These are phyloP conservation scores for Neonectria magnoliae DNA, from an alignment of 2,329 filamentous ascomycete species.

Conservation along the genomic window DNA sequence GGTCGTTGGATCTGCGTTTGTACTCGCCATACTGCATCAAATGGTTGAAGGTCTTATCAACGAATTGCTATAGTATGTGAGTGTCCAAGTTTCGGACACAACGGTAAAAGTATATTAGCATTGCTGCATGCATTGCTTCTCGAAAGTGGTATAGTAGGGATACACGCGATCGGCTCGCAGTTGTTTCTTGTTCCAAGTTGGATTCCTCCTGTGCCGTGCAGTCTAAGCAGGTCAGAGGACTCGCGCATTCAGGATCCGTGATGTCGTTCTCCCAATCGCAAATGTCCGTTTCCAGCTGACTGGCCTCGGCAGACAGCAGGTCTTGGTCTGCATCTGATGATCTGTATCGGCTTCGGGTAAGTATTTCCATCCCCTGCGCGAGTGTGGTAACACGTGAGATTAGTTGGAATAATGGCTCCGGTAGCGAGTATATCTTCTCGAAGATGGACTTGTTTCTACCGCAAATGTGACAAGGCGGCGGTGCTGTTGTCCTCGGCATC, in stretches of 20 bases:
- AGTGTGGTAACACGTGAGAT: slow-evolving; percentile 18
- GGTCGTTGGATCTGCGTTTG: slow-evolving; percentile 15
- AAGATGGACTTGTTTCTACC: slow-evolving; percentile 12
- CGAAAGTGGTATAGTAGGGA: slow-evolving; percentile 12
- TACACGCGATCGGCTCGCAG: background rate
- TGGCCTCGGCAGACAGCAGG: slow-evolving; percentile 1
- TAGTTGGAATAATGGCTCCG: slow-evolving; percentile 8
- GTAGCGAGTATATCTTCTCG: slow-evolving; percentile 12
- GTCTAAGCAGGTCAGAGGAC: background rate
- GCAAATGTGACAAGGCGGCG: slow-evolving; percentile 6
- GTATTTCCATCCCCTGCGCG: slow-evolving; percentile 6
- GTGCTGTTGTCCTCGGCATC: background rate
- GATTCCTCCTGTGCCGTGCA: background rate
- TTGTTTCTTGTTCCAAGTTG: background rate
- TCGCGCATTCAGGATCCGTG: background rate
- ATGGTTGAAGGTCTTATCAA: slow-evolving; percentile 18
- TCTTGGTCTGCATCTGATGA: background rate
- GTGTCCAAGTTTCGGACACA: slow-evolving; percentile 12
- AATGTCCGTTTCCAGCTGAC: slow-evolving; percentile 12
- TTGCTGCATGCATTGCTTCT: slow-evolving; percentile 17
- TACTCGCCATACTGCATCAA: slow-evolving; percentile 5
- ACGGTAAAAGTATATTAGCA: slow-evolving; percentile 21
- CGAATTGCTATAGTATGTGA: slow-evolving; percentile 18
- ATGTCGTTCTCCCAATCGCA: slow-evolving; percentile 20
- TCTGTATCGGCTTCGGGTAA: background rate